Evolutionary conservation across 345 rosid genomes (phyloP), one percentile per base, ranked within the genome.

Genomic region (Adansonia digitata): DNA sequence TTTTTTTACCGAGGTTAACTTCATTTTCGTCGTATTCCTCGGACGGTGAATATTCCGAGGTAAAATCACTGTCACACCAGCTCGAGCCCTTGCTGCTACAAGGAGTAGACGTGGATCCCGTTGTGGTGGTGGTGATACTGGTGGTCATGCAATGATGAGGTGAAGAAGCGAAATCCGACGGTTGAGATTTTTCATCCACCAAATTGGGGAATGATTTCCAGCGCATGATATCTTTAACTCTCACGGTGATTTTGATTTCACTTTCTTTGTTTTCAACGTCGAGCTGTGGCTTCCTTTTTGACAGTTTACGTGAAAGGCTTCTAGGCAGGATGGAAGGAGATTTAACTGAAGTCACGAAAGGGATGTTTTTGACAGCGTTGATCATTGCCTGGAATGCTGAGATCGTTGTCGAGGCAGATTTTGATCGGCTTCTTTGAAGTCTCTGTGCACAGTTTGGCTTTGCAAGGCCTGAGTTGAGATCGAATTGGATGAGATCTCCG

Each of bases 11-110:
- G 24, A 59, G 65, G 14, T 51, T 63, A n/a, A 6, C 60, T 42
- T 73, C 42, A 78, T 72, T 27, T 40, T 78, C 79, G 62, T 72
- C 64, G 39, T 20, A 39, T 39, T 81, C 85, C 51, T 65, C 80
- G n/a, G 68, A 74, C 29, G 88, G 91, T 79, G 88, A 87, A 83
- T 75, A 82, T 43, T 92, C 97, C 20, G 85, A 72, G 7, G 92
- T 88, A 48, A 86, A 88, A 77, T 92, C 95, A 11, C 95, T 91
- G 52, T 88, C 97, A 42, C 94, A 90, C 97, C 97, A 94, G 74
- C 97, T 94, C 31, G 94, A 91, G 27, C 82, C 80, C 24, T 75
- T 75, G 67, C 89, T 78, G 27, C 85, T 71, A 18, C 75, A 64
- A 27, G 91, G 75, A 15, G 86, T 81, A 37, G 70, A 64, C 24